Conservation (phyloP, 2,329 filamentous ascomycete species). For the Fusarium luffae region DNA sequence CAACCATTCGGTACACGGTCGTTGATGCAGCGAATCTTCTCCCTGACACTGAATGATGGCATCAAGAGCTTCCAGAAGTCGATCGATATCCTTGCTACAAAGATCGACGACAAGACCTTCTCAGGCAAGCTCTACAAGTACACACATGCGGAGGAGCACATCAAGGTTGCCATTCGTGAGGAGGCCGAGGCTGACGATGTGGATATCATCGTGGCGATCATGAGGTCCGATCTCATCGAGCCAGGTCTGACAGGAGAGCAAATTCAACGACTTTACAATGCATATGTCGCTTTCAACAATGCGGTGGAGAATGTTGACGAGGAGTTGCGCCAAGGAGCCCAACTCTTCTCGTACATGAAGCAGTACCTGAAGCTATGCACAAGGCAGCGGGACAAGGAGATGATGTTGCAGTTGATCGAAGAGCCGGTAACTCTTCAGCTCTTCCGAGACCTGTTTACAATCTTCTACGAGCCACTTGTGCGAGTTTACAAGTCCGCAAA, state of each 20-base stretch:
- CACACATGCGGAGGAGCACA: slow-evolving; percentile 76
- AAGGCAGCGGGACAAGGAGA: slow-evolving; percentile 90
- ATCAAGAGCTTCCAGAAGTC: slow-evolving; percentile 87
- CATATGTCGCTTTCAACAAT: slow-evolving; percentile 95
- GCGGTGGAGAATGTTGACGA: slow-evolving; percentile 92
- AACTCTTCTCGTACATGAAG: slow-evolving; percentile 94
- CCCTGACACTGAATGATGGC: slow-evolving; percentile 88
- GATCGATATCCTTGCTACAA: slow-evolving; percentile 79
- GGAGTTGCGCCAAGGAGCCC: slow-evolving; percentile 87
- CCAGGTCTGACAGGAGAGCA: slow-evolving; percentile 79
- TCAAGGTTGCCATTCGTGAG: slow-evolving; percentile 78
- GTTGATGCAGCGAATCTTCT: slow-evolving; percentile 93
- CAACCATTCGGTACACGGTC: slow-evolving; percentile 93
- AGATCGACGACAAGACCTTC: slow-evolving; percentile 84
- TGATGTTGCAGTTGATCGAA: slow-evolving; percentile 96
- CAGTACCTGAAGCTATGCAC: slow-evolving; percentile 93
- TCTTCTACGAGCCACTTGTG: slow-evolving; percentile 98
- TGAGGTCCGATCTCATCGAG: slow-evolving; percentile 80
- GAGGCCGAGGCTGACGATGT: slow-evolving; percentile 80
- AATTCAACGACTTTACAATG: slow-evolving; percentile 88
- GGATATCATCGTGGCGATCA: slow-evolving; percentile 85
- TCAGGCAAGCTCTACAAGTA: slow-evolving; percentile 85
- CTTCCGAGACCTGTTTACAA: slow-evolving; percentile 95
- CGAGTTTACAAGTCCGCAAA: slow-evolving; percentile 99
- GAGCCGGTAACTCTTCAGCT: slow-evolving; percentile 97